Evolutionary conservation across 2,329 filamentous ascomycete genomes (phyloP).

Genomic region (Aphanoascus verrucosus): DNA sequence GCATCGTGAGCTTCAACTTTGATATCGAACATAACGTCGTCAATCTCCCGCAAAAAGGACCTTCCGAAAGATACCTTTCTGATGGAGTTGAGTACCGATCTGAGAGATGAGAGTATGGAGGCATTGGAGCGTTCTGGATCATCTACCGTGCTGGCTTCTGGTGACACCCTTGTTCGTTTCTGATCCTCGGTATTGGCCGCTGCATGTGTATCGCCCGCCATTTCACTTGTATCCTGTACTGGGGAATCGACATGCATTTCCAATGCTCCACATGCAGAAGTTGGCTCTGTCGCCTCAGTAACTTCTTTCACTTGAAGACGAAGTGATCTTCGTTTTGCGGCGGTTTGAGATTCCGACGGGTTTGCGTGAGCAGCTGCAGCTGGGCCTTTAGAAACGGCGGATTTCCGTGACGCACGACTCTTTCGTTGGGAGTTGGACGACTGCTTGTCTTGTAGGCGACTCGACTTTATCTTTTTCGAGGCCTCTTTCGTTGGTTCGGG

Average conservation of each 20-base stretch:
- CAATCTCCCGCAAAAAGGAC: slow-evolving; percentile 58
- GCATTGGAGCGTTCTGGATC: not conserved
- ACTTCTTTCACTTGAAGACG: slow-evolving; percentile 21
- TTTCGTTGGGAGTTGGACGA: not conserved
- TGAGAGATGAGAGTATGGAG: slow-evolving; percentile 45
- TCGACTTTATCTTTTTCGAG: not conserved
- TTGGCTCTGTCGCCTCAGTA: not conserved
- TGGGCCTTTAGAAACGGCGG: not conserved
- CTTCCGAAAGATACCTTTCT: slow-evolving; percentile 50
- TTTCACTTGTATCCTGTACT: no score
- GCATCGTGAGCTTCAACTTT: slow-evolving; percentile 63
- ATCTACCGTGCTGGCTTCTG: not conserved
- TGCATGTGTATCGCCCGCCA: not conserved
- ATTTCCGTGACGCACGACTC: not conserved
- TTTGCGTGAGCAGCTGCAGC: slow-evolving; percentile 5
- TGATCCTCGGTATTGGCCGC: not conserved
- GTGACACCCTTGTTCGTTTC: not conserved
- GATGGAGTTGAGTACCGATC: slow-evolving; percentile 49
- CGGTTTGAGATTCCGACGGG: slow-evolving; percentile 15
- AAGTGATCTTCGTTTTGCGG: slow-evolving; percentile 25
- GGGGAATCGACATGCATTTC: not conserved
- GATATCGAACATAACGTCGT: slow-evolving; percentile 70
- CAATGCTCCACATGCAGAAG: no score
- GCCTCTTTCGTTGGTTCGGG: not conserved
- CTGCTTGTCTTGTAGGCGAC: not conserved